Percentiles rank a stretch among this genome's conserved stretches.
Conservation (phyloP, 495 filamentous ascomycete genomes). For the Penicillium coprophilum region DNA sequence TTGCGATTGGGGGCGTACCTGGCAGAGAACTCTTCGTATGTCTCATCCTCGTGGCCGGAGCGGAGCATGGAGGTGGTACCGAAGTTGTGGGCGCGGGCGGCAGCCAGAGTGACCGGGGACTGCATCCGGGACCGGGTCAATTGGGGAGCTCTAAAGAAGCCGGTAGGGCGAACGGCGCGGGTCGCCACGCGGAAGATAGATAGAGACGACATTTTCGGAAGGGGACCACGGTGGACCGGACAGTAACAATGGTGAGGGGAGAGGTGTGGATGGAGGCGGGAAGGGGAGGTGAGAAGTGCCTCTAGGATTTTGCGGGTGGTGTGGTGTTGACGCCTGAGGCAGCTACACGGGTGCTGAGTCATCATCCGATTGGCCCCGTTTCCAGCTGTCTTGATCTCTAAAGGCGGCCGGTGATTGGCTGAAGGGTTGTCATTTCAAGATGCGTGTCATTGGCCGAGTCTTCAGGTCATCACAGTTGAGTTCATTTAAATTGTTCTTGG, state of each 20-base stretch:
- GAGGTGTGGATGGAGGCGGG: conserved; percentile 31
- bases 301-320: conserved; percentile 53
- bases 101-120: conserved; percentile 51
- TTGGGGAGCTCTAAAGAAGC: conserved; percentile 58
- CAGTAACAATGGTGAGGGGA: conserved; percentile 34
- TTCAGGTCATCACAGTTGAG: background rate
- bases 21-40: conserved; percentile 97
- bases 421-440: conserved; percentile 13
- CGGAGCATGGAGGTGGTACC: conserved; percentile 63
- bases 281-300: conserved; percentile 38
- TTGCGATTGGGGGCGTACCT: conserved; percentile 63
- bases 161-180: conserved; percentile 62
- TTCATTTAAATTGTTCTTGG: background rate
- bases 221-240: conserved; percentile 26
- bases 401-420: conserved; percentile 33
- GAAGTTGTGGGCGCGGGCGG: conserved; percentile 59
- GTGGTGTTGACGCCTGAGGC: conserved; percentile 42
- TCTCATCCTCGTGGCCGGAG: conserved; percentile 78
- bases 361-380: conserved; percentile 21
- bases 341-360: conserved; percentile 18
- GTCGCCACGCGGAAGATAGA: conserved; percentile 69
- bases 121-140: conserved; percentile 58
- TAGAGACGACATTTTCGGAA: conserved; percentile 60
- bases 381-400: conserved; percentile 23
- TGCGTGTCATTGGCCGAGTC: conserved; percentile 17